Conservation (phyloP, 140 eudicot species). For the Oenanthe javanica region DNA sequence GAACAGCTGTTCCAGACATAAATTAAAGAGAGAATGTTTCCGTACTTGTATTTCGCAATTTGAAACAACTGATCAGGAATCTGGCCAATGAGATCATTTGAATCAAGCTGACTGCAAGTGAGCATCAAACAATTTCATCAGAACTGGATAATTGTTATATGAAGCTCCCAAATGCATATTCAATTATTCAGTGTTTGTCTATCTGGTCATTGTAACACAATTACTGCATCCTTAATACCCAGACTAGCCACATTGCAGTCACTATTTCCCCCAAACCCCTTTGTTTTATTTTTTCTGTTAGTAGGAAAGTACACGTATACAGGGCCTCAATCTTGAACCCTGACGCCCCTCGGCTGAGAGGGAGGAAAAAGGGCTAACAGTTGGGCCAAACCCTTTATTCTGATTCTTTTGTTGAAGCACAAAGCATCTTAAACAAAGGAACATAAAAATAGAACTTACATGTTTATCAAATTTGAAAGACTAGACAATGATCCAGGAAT, state of each 20-base stretch:
- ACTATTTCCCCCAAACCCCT: not conserved
- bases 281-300: not conserved
- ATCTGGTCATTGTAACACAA: not conserved
- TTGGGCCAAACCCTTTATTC: not conserved
- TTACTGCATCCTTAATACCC: not conserved
- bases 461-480: constrained; percentile 58
- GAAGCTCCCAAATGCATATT: not conserved
- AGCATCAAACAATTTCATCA: constrained; percentile 14
- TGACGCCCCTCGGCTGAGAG: not conserved
- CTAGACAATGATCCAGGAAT: constrained; percentile 72
- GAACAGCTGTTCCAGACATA: not conserved
- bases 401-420: not conserved
- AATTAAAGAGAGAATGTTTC: constrained; percentile 3
- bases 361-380: not conserved
- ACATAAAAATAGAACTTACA: constrained; percentile 28
- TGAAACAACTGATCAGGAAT: constrained; percentile 69
- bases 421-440: not conserved
- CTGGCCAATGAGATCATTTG: constrained; percentile 64
- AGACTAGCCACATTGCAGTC: not conserved
- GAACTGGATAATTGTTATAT: not conserved
- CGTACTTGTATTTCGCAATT: constrained; percentile 81
- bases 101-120: constrained; percentile 72
- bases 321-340: not conserved
- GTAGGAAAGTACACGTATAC: not conserved
- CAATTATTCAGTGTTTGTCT: not conserved